phyloP scores from a whole-genome alignment of 129 eudicot species.

The Arctium minus region DNA sequence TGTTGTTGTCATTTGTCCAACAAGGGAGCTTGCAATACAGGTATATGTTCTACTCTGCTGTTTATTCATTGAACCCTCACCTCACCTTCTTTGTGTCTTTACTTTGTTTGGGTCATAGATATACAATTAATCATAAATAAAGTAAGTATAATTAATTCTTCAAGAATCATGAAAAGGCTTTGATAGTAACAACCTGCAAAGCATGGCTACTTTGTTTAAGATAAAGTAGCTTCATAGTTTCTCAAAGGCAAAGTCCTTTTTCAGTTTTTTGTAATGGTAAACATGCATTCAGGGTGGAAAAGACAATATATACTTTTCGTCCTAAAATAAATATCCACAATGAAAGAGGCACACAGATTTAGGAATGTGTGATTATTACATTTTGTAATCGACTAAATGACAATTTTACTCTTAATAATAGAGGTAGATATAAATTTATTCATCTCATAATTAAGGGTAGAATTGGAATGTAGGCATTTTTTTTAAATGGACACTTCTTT shows the following conservation, averaged over 20 bases:
- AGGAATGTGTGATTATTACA: too few species aligned
- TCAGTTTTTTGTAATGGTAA: background rate
- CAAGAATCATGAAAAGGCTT: background rate
- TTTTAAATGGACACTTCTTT: too few species aligned
- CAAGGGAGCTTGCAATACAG: slow-evolving; percentile 96
- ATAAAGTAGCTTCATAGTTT: background rate
- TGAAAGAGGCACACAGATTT: background rate
- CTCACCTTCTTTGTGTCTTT: background rate
- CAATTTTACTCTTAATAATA: background rate
- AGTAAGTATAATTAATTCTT: background rate
- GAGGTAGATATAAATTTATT: background rate
- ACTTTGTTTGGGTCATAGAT: background rate
- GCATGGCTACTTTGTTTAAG: background rate
- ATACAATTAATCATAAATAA: background rate
- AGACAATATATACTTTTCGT: background rate
- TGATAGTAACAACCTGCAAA: background rate
- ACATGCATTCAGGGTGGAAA: background rate
- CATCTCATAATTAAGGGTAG: too few species aligned
- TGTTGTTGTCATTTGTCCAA: slow-evolving; percentile 78
- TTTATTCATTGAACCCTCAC: background rate
- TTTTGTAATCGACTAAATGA: background rate
- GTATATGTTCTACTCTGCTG: slow-evolving; percentile 26
- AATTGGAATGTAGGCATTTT: too few species aligned
- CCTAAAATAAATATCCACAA: background rate
- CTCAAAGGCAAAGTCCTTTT: background rate